These are phyloP conservation scores for Thelephora terrestris DNA, from an alignment of 1,284 basidiomycete species.

Conservation along the genomic window DNA sequence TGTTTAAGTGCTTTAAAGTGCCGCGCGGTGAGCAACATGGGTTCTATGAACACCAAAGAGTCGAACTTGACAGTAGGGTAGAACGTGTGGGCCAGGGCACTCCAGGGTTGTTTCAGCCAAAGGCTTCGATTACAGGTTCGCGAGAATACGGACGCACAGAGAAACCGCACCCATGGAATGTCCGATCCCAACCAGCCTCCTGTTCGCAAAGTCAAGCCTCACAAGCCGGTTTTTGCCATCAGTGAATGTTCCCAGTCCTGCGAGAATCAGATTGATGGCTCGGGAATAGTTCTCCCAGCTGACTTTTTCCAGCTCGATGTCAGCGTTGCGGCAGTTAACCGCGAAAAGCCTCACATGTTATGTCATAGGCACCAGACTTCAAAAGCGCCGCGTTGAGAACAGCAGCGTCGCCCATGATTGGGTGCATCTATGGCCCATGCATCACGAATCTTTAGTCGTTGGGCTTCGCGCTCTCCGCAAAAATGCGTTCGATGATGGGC, in stretches of 20 bases:
- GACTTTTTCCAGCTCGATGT: slow-evolving; percentile 12
- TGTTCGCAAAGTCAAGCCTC: slow-evolving; percentile 23
- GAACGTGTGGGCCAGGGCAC: slow-evolving; percentile 30
- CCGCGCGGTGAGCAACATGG: slow-evolving; percentile 26
- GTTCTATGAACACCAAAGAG: slow-evolving; percentile 33
- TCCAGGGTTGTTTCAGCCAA: slow-evolving; percentile 10
- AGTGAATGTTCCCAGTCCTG: slow-evolving; percentile 18
- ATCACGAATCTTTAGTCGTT: slow-evolving; percentile 36
- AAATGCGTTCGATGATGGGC: slow-evolving; percentile 34
- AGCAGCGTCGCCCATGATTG: slow-evolving; percentile 45
- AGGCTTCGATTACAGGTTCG: neutral
- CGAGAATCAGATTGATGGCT: slow-evolving; percentile 24
- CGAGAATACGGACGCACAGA: slow-evolving; percentile 18
- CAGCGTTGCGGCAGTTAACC: neutral
- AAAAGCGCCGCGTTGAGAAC: slow-evolving; percentile 35
- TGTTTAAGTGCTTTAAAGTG: neutral
- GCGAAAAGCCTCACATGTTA: slow-evolving; percentile 26
- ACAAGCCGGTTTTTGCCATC: slow-evolving; percentile 13
- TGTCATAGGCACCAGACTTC: slow-evolving; percentile 28
- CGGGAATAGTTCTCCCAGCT: slow-evolving; percentile 29
- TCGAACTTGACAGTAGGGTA: slow-evolving; percentile 27
- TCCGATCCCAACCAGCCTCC: slow-evolving; percentile 27
- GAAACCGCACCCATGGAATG: slow-evolving; percentile 32
- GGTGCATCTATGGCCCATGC: slow-evolving; percentile 44
- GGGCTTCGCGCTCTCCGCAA: neutral